Evolutionary conservation across 768 basidiomycete genomes (phyloP).

Genomic region (Macrocybe gigantea): DNA sequence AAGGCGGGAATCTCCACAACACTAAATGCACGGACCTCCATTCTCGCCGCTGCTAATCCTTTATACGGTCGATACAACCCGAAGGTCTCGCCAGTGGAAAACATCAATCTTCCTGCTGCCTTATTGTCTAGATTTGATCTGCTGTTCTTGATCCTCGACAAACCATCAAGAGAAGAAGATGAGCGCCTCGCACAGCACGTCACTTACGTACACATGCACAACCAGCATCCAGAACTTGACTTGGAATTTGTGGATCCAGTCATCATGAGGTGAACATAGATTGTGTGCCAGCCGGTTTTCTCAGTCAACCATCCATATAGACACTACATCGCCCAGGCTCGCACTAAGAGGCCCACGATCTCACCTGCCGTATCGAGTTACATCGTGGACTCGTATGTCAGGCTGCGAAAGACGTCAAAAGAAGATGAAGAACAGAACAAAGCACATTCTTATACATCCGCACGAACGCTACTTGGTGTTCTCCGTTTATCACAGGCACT

Average conservation of each 20-base stretch:
- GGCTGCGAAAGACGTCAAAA: slow-evolving; percentile 87
- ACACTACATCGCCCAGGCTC: slow-evolving; percentile 92
- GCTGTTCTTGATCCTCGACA: slow-evolving; percentile 94
- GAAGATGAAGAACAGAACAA: slow-evolving; percentile 86
- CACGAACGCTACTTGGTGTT: slow-evolving; percentile 91
- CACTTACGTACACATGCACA: slow-evolving; percentile 97
- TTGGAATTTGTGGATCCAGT: slow-evolving; percentile 80
- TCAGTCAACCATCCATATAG: slow-evolving; percentile 30
- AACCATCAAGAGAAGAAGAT: slow-evolving; percentile 91
- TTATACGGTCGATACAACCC: slow-evolving; percentile 97
- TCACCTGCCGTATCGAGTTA: slow-evolving; percentile 86
- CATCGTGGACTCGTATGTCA: slow-evolving; percentile 93
- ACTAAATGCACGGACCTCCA: slow-evolving; percentile 93
- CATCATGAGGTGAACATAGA: slow-evolving; percentile 69
- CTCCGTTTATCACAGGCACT: slow-evolving; percentile 93
- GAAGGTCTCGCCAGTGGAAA: slow-evolving; percentile 96
- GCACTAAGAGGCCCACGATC: slow-evolving; percentile 85
- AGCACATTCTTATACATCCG: slow-evolving; percentile 91
- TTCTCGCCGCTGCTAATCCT: slow-evolving; percentile 97
- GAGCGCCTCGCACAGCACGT: slow-evolving; percentile 96
- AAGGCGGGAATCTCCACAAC: slow-evolving; percentile 99
- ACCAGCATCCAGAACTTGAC: slow-evolving; percentile 79
- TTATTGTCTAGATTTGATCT: slow-evolving; percentile 95
- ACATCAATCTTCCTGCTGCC: slow-evolving; percentile 98
- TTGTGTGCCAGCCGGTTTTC: slow-evolving; percentile 4